These are phyloP conservation scores for Nemania bipapillata DNA, from an alignment of 2,329 filamentous ascomycete species.

Conservation along the genomic window DNA sequence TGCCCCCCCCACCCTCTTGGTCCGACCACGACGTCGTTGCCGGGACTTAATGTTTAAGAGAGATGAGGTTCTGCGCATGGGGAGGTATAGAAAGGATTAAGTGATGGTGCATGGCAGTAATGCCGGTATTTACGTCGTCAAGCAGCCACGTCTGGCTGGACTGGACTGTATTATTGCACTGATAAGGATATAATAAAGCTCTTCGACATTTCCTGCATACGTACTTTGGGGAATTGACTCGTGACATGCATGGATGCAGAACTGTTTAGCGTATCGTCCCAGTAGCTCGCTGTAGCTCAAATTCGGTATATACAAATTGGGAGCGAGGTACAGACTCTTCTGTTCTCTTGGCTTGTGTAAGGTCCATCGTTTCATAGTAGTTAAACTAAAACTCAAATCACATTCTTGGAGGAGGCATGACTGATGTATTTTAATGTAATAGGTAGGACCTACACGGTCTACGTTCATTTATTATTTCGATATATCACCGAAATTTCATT, in stretches of 20 bases:
- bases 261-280: not conserved
- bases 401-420: not conserved
- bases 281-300: not conserved
- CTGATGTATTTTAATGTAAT: not conserved
- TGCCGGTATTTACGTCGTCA: not conserved
- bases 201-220: not conserved
- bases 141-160: not conserved
- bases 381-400: not conserved
- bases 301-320: not conserved
- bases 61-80: not conserved
- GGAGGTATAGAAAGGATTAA: not conserved
- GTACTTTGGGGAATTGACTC: not conserved
- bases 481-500: constrained; percentile 6
- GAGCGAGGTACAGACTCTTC: not conserved
- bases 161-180: constrained; percentile 1
- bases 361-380: not conserved
- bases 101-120: not conserved
- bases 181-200: constrained; percentile 14
- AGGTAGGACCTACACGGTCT: not conserved
- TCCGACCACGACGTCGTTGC: not conserved
- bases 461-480: not conserved
- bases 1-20: not conserved
- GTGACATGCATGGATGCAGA: not conserved
- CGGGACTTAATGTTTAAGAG: not conserved
- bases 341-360: not conserved